These are phyloP conservation scores for Penicillium sp. DNA, from an alignment of 2,329 filamentous ascomycete genomes.

Conservation along the genomic window DNA sequence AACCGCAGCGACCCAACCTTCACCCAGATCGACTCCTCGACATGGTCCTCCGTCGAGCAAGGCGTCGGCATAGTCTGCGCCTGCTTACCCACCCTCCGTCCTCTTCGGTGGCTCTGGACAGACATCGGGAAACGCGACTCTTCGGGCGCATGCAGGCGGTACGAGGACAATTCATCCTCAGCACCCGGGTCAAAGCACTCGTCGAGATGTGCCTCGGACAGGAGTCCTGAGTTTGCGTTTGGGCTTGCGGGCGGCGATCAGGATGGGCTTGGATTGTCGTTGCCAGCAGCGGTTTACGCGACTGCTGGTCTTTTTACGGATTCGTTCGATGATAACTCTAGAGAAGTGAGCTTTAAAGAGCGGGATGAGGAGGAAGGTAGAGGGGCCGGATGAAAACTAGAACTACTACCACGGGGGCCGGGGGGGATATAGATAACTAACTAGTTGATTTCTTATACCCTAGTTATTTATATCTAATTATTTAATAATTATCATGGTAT, in stretches of 20 bases:
- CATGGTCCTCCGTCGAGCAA: constrained; percentile 36
- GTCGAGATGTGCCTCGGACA: not conserved
- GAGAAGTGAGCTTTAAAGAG: not conserved
- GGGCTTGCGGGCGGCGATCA: not conserved
- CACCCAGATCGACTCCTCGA: constrained; percentile 25
- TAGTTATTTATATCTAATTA: not conserved
- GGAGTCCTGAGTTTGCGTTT: not conserved
- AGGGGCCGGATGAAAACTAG: not conserved
- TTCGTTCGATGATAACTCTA: not conserved
- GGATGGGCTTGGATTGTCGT: not conserved
- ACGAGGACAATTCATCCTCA: not conserved
- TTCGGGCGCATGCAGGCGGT: not conserved
- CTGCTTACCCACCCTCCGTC: constrained; percentile 33
- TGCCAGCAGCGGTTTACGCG: not conserved
- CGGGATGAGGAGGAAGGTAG: not conserved
- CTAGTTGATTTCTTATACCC: not conserved
- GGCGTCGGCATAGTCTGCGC: constrained; percentile 35
- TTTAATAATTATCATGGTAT: not conserved
- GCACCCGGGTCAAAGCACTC: not conserved
- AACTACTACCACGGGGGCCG: not conserved
- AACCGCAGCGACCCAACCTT: constrained; percentile 24
- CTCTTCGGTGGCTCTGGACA: not conserved
- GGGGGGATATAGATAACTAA: too few relatives aligned
- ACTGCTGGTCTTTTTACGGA: not conserved
- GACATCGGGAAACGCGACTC: not conserved